A percentile compares a stretch with the other conserved stretches of the same genome.
Evolutionary conservation across 2,329 filamentous ascomycete genomes (phyloP).

Genomic region (Bipolaris bicolor): DNA sequence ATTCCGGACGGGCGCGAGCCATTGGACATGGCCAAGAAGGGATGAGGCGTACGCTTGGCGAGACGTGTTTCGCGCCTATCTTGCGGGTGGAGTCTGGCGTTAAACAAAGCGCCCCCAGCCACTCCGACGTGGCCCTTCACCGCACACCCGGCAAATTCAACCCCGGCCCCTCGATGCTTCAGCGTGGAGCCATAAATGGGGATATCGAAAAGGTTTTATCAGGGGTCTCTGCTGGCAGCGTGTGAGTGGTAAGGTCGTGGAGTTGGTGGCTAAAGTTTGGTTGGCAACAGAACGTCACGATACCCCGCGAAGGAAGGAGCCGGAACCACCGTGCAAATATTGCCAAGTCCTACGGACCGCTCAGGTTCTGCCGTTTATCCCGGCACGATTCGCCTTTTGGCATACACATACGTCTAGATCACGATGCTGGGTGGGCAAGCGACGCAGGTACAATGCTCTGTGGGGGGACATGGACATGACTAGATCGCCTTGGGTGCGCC

Average conservation of each 20-base stretch:
- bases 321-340: slow-evolving; percentile 8
- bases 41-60: slow-evolving; percentile 11
- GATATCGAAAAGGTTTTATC: neutral
- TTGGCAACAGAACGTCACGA: slow-evolving; percentile 10
- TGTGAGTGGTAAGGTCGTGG: neutral
- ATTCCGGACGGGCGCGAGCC: slow-evolving; percentile 6
- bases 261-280: neutral
- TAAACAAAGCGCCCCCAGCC: slow-evolving; percentile 17
- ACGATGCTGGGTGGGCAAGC: neutral
- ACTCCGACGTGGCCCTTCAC: slow-evolving; percentile 6
- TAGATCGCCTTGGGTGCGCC: neutral
- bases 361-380: slow-evolving; percentile 3
- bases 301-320: slow-evolving; percentile 13
- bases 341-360: slow-evolving; percentile 8
- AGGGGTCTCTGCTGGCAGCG: neutral
- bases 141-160: slow-evolving; percentile 1
- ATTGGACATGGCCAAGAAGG: slow-evolving; percentile 13
- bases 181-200: neutral
- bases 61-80: slow-evolving; percentile 1
- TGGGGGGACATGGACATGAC: neutral
- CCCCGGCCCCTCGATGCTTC: neutral
- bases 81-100: slow-evolving; percentile 6
- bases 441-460: slow-evolving; percentile 9
- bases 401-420: neutral
- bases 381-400: neutral